Conservation (phyloP, 768 basidiomycete genomes). For the Daedalea quercina region DNA sequence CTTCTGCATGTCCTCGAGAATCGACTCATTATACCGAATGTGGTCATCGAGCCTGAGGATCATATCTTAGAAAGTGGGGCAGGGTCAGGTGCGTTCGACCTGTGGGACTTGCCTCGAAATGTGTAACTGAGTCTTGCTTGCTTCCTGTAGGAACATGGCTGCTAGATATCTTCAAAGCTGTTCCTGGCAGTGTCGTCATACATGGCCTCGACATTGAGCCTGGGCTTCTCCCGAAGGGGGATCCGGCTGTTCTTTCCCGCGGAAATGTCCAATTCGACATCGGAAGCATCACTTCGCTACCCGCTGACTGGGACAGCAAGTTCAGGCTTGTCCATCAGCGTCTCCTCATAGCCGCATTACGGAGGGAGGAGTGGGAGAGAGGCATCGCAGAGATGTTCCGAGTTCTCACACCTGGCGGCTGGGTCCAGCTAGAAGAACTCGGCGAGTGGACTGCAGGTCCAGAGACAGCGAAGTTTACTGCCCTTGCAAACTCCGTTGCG, state of each 20-base stretch:
- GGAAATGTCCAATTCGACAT: conserved; percentile 11
- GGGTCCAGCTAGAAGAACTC: conserved; percentile 25
- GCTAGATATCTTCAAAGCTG: conserved; percentile 7
- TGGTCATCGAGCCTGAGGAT: background rate
- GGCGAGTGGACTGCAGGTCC: conserved; percentile 10
- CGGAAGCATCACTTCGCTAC: conserved; percentile 22
- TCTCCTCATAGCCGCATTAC: conserved; percentile 24
- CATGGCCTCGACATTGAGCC: conserved; percentile 11
- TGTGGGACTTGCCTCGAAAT: no score
- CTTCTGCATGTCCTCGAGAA: conserved; percentile 2
- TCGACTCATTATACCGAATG: background rate
- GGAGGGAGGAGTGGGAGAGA: conserved; percentile 21
- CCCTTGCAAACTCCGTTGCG: conserved; percentile 2
- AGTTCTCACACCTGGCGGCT: conserved; percentile 27
- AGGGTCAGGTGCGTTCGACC: conserved; percentile 2
- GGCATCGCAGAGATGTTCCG: conserved; percentile 23
- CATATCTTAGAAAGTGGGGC: conserved; percentile 6
- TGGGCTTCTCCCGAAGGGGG: conserved; percentile 8
- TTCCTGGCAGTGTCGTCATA: conserved; percentile 6
- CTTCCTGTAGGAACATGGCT: conserved; percentile 10
- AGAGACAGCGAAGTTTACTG: conserved; percentile 1
- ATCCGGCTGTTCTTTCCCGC: background rate
- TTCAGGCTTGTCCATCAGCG: conserved; percentile 29
- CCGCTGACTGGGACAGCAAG: conserved; percentile 22
- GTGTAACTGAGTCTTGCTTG: no score